These are phyloP conservation scores for Dactylellina leptospora DNA, from an alignment of 2,329 filamentous ascomycete genomes.

Conservation along the genomic window DNA sequence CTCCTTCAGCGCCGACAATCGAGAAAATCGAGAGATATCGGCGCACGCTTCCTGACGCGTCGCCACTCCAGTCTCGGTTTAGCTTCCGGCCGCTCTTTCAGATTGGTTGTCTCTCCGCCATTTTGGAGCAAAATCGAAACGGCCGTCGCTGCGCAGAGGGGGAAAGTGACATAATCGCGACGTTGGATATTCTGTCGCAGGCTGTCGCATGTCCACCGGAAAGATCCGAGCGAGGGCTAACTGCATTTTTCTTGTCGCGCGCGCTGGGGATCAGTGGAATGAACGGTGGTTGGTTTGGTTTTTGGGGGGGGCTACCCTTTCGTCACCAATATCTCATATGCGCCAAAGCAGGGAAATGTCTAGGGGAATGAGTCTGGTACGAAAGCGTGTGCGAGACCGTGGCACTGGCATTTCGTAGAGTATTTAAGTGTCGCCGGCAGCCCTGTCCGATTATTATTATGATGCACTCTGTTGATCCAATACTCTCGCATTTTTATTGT, in stretches of 20 bases:
- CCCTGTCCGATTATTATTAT: no score
- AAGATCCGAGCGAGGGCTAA: constrained; percentile 5
- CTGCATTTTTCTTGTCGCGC: neutral
- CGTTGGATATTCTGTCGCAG: neutral
- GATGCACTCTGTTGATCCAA: no score
- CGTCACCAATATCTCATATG: constrained; percentile 50
- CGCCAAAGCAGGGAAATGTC: constrained; percentile 29
- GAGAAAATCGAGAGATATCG: neutral
- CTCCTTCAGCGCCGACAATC: constrained; percentile 3
- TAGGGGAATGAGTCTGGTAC: no score
- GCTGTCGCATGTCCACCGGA: neutral
- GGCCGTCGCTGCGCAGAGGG: neutral
- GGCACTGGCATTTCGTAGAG: no score
- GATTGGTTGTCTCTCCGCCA: constrained; percentile 4
- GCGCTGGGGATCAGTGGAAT: neutral
- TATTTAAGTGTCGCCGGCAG: no score
- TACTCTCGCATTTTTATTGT: no score
- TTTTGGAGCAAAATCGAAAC: neutral
- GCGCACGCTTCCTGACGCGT: constrained; percentile 5
- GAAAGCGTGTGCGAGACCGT: no score
- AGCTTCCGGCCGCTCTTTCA: neutral
- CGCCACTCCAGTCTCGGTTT: neutral
- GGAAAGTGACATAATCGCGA: constrained; percentile 20
- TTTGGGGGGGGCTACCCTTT: constrained; percentile 18
- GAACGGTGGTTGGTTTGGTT: neutral